Percentiles rank a stretch among this genome's conserved stretches.
Evolutionary conservation across 495 filamentous ascomycete species (phyloP).

Genomic region (Acidiella bohemica): DNA sequence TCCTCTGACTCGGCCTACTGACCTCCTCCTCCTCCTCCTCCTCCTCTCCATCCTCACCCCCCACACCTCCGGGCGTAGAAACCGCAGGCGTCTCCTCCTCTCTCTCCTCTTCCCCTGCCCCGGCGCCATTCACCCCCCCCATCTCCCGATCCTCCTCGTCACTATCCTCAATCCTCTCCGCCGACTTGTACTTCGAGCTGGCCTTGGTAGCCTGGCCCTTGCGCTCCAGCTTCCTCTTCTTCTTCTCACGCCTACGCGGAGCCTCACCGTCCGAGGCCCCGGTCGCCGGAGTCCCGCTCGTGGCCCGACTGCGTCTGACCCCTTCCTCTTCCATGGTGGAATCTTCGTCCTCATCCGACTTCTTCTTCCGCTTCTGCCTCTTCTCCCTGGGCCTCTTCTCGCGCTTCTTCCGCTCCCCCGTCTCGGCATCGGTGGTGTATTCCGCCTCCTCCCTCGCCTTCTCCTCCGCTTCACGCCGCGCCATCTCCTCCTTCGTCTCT

Average conservation of each 20-base stretch:
- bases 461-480: constrained; percentile 60
- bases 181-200: constrained; percentile 27
- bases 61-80: too few relatives aligned
- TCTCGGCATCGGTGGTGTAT: constrained; percentile 62
- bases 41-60: too few relatives aligned
- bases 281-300: constrained; percentile 12
- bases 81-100: too few relatives aligned
- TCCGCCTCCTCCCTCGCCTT: constrained; percentile 51
- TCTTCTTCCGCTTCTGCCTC: constrained; percentile 46
- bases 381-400: constrained; percentile 46
- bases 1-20: too few relatives aligned
- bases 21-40: too few relatives aligned
- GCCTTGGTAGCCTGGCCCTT: constrained; percentile 18
- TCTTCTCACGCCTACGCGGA: constrained; percentile 21
- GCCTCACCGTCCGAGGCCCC: constrained; percentile 16
- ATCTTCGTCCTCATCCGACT: constrained; percentile 44
- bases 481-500: constrained; percentile 55
- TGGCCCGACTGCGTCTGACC: constrained; percentile 17
- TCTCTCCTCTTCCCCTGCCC: too few relatives aligned
- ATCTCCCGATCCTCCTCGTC: constrained; percentile 28
- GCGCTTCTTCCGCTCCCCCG: constrained; percentile 60
- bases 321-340: constrained; percentile 12
- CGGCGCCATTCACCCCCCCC: constrained; percentile 3
- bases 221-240: constrained; percentile 29
- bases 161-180: constrained; percentile 27